Percentiles rank a stretch among this genome's conserved stretches.
Evolutionary conservation across 2,329 filamentous ascomycete species (phyloP).

Genomic region (Aureobasidium leucospermi): DNA sequence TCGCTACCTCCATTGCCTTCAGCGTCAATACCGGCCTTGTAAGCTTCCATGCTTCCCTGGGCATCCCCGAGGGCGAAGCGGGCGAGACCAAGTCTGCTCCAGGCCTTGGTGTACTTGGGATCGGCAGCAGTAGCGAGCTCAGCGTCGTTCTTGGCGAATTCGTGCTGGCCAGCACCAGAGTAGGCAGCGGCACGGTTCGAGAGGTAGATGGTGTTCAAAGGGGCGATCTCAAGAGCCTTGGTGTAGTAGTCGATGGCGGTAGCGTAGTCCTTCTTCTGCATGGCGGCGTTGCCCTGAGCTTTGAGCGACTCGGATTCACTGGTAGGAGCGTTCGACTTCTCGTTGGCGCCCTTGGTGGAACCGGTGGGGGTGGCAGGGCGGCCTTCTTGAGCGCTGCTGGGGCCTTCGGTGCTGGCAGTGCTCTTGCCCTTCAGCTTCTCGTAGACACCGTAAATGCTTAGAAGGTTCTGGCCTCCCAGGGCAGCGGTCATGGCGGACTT

Average conservation of each 20-base stretch:
- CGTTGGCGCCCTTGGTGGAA: constrained; percentile 40
- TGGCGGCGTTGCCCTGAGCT: constrained; percentile 84
- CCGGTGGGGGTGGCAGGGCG: constrained; percentile 25
- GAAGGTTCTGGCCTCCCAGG: constrained; percentile 77
- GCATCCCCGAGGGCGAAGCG: constrained; percentile 87
- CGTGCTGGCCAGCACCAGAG: constrained; percentile 76
- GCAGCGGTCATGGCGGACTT: constrained; percentile 65
- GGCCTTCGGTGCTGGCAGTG: constrained; percentile 38
- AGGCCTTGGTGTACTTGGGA: constrained; percentile 92
- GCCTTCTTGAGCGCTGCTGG: constrained; percentile 28
- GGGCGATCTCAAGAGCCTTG: constrained; percentile 71
- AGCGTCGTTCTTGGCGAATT: constrained; percentile 75
- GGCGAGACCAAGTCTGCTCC: constrained; percentile 87
- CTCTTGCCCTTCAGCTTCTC: constrained; percentile 79
- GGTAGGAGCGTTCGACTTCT: constrained; percentile 39
- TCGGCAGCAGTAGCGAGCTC: constrained; percentile 84
- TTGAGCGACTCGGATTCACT: constrained; percentile 84
- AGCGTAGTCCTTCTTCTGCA: constrained; percentile 87
- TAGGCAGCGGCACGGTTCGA: constrained; percentile 95
- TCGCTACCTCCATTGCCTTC: constrained; percentile 93
- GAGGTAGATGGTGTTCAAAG: constrained; percentile 89
- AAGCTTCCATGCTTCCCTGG: constrained; percentile 88
- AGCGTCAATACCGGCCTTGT: constrained; percentile 83
- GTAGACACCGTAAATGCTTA: constrained; percentile 90
- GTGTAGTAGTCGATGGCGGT: constrained; percentile 81